Percentiles rank a stretch among this genome's conserved stretches.
Conservation (phyloP, 495 filamentous ascomycete species). For the Daldinia caldariorum region DNA sequence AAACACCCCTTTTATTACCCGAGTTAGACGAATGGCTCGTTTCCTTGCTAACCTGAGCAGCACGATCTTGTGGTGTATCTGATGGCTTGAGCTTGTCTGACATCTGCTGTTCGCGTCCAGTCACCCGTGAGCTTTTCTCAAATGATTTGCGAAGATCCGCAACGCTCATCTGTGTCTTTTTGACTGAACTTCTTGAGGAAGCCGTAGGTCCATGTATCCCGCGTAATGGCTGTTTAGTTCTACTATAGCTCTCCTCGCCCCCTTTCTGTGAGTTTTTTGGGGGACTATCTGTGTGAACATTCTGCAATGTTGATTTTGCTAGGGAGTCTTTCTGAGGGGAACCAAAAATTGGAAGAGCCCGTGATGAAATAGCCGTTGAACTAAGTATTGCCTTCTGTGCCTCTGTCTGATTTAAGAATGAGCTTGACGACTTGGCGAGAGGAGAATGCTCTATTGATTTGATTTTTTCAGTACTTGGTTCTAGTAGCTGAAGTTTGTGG, state of each 20-base stretch:
- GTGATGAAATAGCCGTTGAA: conserved; percentile 5
- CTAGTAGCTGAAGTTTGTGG: not conserved
- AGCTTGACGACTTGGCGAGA: conserved; percentile 12
- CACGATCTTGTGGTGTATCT: not conserved
- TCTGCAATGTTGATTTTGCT: conserved; percentile 27
- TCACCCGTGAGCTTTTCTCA: conserved; percentile 33
- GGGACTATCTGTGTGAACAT: conserved; percentile 5
- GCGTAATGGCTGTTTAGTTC: not conserved
- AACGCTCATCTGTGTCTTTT: conserved; percentile 48
- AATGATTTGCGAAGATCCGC: conserved; percentile 52
- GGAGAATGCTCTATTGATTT: conserved; percentile 32
- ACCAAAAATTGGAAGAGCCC: conserved; percentile 13
- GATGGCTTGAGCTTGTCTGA: conserved; percentile 8
- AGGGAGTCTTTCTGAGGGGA: conserved; percentile 20
- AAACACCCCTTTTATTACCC: conserved; percentile 7
- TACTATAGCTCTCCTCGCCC: not conserved
- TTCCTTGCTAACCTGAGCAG: conserved; percentile 10
- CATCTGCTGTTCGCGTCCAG: not conserved
- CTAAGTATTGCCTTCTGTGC: conserved; percentile 5
- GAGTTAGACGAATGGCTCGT: not conserved
- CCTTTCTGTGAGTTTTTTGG: conserved; percentile 13
- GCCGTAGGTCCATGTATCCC: not conserved
- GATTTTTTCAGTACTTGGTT: conserved; percentile 1
- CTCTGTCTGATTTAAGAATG: conserved; percentile 1
- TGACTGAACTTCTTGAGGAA: conserved; percentile 11